Percentiles rank a stretch among this genome's conserved stretches.
These are phyloP conservation scores for Xerocomellus amylosporus DNA, from an alignment of 768 basidiomycete genomes.

Conservation along the genomic window DNA sequence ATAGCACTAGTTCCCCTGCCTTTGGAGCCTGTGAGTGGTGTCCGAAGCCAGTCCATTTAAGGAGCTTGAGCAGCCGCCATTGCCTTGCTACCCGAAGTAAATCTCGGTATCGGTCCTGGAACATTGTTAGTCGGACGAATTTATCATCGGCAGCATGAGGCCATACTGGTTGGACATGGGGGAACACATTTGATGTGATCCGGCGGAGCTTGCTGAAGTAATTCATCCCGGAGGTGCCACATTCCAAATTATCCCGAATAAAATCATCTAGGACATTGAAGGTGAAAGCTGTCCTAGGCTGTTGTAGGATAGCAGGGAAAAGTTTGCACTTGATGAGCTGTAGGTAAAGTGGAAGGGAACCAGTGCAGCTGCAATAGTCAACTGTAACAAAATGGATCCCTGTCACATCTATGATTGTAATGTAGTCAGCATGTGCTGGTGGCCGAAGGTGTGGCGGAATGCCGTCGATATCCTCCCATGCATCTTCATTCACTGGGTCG, in stretches of 20 bases:
- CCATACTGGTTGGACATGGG: too few relatives aligned
- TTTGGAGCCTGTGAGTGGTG: not conserved
- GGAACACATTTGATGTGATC: constrained; percentile 3
- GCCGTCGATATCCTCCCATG: too few relatives aligned
- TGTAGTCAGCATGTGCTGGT: too few relatives aligned
- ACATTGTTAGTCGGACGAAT: too few relatives aligned
- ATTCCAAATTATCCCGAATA: constrained; percentile 18
- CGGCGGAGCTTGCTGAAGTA: constrained; percentile 2
- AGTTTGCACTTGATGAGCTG: too few relatives aligned
- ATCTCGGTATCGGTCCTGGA: constrained; percentile 18
- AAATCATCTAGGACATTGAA: constrained; percentile 23
- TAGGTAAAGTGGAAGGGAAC: too few relatives aligned
- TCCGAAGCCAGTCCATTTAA: constrained; percentile 22
- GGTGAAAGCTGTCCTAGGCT: not conserved
- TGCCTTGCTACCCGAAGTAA: constrained; percentile 11
- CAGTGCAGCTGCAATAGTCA: too few relatives aligned
- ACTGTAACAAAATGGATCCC: too few relatives aligned
- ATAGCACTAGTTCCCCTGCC: not conserved
- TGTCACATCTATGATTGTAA: too few relatives aligned
- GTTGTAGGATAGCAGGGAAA: not conserved
- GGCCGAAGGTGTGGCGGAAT: too few relatives aligned
- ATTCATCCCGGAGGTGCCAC: constrained; percentile 1
- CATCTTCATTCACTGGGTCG: too few relatives aligned
- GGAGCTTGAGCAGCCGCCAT: constrained; percentile 20
- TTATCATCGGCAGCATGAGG: too few relatives aligned